A percentile compares a stretch with the other conserved stretches of the same genome.
Conservation (phyloP, 164 flowering plant species). For the Kingdonia uniflora region DNA sequence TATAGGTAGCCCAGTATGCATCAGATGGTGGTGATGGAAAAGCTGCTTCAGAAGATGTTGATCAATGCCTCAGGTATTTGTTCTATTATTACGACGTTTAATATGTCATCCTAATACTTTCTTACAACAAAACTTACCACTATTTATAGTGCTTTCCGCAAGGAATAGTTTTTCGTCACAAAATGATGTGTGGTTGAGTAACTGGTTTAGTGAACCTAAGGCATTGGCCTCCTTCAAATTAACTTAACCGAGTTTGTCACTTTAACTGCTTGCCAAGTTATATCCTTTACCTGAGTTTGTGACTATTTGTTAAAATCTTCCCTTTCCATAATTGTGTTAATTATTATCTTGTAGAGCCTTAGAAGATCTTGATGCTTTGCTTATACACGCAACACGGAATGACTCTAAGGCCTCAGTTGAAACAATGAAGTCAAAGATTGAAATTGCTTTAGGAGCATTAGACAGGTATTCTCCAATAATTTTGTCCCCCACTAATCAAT, state of each 20-base stretch:
- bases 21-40: slow-evolving; percentile 66
- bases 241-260: no score
- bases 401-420: slow-evolving; percentile 44
- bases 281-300: no score
- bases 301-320: not conserved
- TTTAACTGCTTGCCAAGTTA: no score
- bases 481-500: no score
- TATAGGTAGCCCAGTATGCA: slow-evolving; percentile 94
- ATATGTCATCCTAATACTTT: no score
- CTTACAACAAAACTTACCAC: no score
- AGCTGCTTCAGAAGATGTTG: slow-evolving; percentile 57
- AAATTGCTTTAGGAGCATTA: slow-evolving; percentile 42
- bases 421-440: slow-evolving; percentile 61
- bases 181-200: no score
- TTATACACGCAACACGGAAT: slow-evolving; percentile 74
- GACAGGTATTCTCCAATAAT: slow-evolving; percentile 39
- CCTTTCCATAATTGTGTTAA: no score
- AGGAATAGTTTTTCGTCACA: no score
- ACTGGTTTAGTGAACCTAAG: no score
- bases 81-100: not conserved
- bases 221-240: no score
- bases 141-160: no score
- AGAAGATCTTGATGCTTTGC: slow-evolving; percentile 81
- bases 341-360: slow-evolving; percentile 67
- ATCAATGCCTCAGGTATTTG: slow-evolving; percentile 79